Evolutionary conservation across 108 stramenopile species (phyloP), one percentile per base, ranked within the genome.

Genomic region (Fragilaria crotonensis): DNA sequence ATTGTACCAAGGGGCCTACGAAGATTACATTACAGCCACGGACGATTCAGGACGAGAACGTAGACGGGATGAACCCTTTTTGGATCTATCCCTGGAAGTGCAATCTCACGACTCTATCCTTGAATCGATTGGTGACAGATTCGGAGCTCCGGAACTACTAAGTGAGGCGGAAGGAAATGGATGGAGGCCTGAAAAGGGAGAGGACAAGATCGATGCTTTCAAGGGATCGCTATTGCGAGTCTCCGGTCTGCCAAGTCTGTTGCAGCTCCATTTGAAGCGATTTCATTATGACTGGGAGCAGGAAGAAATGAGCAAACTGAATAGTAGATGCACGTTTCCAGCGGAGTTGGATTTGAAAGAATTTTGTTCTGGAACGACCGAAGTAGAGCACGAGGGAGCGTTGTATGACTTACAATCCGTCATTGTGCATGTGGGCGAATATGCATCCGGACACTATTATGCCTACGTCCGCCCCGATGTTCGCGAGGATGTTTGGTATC

Each of bases 101-200:
- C 46, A 72, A 11, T 78, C 76, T 50, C 68, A 71, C 14, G 36
- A 41, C 20, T 67, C 76, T 9, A 64, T 90, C 7, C 41, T 70
- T 32, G 48, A 64, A 25, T 71, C 83, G 32, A 48, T 92, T 21
- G 25, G 59, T 57, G 67, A 80, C 50, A 64, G 68, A 54, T 87
- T 92, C 54, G 68, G 77, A 30, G 54, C 77, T 52, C 85, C 85
- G 5, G 90, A 92, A 68, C 56, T 84, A 17, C 70, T 92, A 26
- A 75, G 68, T 46, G 80, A 73, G 21, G 64, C 71, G 0, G 86
- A 92, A 63, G 90, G 90, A 29, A 92, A 92, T 67, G 90, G 90
- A 41, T 92, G 90, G 90, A 75, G 90, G 62, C 90, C 90, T 11
- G 80, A 87, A 64, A 92, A 92, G 67, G 90, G 83, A 11, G 84